These are phyloP conservation scores for rapeseed (Brassica napus) DNA, from an alignment of 345 rosid genomes.

Conservation along the genomic window Da-Ae NC_063441.1:13313501-13314000, in stretches of 20 bases:
- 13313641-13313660: background rate
- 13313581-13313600: background rate
- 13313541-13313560: background rate
- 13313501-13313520: background rate
- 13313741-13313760: too few species aligned
- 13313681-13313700: too few species aligned
- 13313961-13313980: background rate
- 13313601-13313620: slow-evolving; percentile 2
- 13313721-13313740: too few species aligned
- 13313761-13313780: background rate
- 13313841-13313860: background rate
- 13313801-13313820: background rate
- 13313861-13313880: background rate
- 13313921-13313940: slow-evolving; percentile 73
- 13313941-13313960: slow-evolving; percentile 45
- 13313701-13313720: too few species aligned
- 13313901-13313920: slow-evolving; percentile 81
- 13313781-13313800: background rate
- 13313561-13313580: background rate
- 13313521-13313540: background rate
- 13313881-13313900: slow-evolving; percentile 51
- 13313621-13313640: background rate
- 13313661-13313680: slow-evolving; percentile 10
- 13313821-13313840: background rate
- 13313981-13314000: background rate